Conservation (phyloP, 176 grass and related monocot species). For the Zoysia japonica region DNA sequence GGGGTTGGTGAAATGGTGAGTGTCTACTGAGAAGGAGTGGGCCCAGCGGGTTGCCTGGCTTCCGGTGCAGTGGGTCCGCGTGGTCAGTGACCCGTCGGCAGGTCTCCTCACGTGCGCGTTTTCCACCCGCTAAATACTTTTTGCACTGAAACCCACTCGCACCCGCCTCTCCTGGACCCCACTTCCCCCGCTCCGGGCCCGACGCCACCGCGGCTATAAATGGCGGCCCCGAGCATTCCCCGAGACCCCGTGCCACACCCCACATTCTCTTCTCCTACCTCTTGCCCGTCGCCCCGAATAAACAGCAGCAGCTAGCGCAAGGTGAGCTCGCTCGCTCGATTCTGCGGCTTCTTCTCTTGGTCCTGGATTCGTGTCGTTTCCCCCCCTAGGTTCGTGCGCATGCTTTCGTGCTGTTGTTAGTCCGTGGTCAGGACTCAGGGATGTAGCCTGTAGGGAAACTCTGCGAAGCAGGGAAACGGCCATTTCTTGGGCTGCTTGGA, state of each 20-base stretch:
- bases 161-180: conserved; percentile 1
- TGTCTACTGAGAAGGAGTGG: background rate
- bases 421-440: background rate
- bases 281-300: conserved; percentile 3
- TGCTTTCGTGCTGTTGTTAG: background rate
- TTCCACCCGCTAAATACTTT: background rate
- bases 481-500: background rate
- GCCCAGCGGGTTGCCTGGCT: background rate
- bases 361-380: background rate
- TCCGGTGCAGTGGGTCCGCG: background rate
- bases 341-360: background rate
- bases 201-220: conserved; percentile 20
- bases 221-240: background rate
- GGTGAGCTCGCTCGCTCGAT: conserved; percentile 9
- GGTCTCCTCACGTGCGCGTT: conserved; percentile 6
- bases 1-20: conserved; percentile 12
- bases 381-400: background rate
- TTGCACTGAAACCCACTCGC: background rate
- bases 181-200: background rate
- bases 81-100: background rate
- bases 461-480: background rate
- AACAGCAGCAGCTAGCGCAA: conserved; percentile 23
- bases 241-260: conserved; percentile 14
- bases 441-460: background rate
- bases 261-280: background rate